Base-by-base conservation (phyloP, 2,329 filamentous ascomycete genomes). In the Pezicula neosporulosa region DNA sequence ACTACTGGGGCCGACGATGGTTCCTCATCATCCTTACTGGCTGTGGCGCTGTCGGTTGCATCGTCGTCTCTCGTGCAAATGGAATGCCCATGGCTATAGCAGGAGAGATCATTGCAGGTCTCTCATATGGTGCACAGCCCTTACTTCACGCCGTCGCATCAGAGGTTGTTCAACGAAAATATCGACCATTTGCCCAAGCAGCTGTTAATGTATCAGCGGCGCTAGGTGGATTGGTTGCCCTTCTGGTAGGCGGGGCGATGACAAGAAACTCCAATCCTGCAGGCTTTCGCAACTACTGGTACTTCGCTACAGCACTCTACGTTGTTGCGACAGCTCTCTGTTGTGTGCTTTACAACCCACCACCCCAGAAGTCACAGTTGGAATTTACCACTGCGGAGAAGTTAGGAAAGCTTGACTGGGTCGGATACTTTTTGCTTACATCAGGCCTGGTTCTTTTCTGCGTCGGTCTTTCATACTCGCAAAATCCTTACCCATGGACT, bases 1-100 rank as follows among this genome's bases (percentile, higher is more conserved):
- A 74, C 56, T 71, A 69, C 30, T 51, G 70, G 71, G 70, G 71
- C n/a, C 65, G 71, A 7, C 67, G 66, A 59, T 70, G 65, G 66
- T 68, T 73, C 49, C 64, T 75, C n/a, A 61, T 74, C 24, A 46
- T 64, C 18, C 60, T 67, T 9, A 70, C 64, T 1, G 27, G 64
- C 12, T 60, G 63, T 36, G 71, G 71, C 16, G 64, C 59, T 16
- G 49, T 68, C 2, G 71, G 71, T 1, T 66, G 57, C 7, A 53
- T 72, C 18, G 55, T 74, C n/a, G 64, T 73, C 12, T 58, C 66
- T 18, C 62, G 66, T 6, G 70, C 71, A 4, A 60, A 44, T 19
- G 57, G 55, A 24, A 69, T 72, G 59, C 58, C 59, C 51, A 68
- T 68, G 64, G 63, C 59, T 47, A 72, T 74, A 50, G 67, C 61